These are phyloP conservation scores for Dipteronia sinensis DNA, from an alignment of 345 rosid species.

Conservation along the genomic window DNA sequence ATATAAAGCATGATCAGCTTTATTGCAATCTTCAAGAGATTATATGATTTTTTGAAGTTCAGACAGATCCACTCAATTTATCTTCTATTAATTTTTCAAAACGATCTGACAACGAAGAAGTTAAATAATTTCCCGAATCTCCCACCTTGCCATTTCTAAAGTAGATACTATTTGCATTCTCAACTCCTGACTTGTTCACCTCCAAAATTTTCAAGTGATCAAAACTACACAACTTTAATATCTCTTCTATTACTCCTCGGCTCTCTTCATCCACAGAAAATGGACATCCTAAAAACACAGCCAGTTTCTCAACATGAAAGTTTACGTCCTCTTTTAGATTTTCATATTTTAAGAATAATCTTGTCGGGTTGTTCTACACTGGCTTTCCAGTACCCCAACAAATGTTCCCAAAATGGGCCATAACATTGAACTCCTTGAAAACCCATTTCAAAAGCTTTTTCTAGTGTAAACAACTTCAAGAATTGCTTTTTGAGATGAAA, in stretches of 20 bases:
- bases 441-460: constrained; percentile 26
- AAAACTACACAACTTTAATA: constrained; percentile 38
- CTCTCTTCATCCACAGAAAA: constrained; percentile 28
- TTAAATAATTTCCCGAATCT: background rate
- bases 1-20: too few species aligned
- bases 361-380: constrained; percentile 17
- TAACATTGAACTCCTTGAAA: constrained; percentile 21
- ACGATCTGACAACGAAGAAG: too few species aligned
- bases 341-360: constrained; percentile 22
- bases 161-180: constrained; percentile 25
- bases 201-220: constrained; percentile 40
- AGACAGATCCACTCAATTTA: too few species aligned
- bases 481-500: too few species aligned
- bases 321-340: background rate
- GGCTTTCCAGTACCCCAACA: too few species aligned
- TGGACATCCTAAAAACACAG: background rate
- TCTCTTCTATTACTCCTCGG: constrained; percentile 22
- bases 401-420: constrained; percentile 26
- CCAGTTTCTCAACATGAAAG: constrained; percentile 21
- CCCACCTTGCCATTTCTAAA: constrained; percentile 47
- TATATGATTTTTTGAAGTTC: too few species aligned
- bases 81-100: too few species aligned
- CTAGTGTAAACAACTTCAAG: background rate
- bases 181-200: constrained; percentile 22
- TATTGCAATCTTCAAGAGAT: too few species aligned